Evolutionary conservation across 805 yeast species (phyloP), one percentile per base, ranked within the genome.

Genomic region (Maudiozyma turicensis): DNA sequence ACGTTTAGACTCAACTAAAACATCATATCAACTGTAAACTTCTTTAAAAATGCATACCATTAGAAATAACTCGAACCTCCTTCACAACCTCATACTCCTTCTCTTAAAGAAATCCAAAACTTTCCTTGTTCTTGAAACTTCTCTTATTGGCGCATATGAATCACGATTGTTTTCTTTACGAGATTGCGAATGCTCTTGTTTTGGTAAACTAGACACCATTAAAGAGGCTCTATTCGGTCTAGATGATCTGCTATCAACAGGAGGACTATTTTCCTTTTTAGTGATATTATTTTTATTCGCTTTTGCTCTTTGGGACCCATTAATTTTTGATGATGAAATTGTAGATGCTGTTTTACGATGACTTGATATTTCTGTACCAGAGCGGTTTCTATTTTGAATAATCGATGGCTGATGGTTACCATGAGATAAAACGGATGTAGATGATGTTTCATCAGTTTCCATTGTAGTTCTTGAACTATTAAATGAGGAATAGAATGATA

Each of bases 51-150:
- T 35, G 15, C 8, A 35, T 35, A 13, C 14, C 38, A 8, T 6
- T 35, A 11, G 6, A 35, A 8, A 8, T 35, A 35, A 2, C 1
- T 11, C 6, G 6, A 5, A 35, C 15, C 7, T 6, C 11, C 9
- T 11, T 53, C 41, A 59, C 14, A 58, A 33, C 52, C 67, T 62
- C 71, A 70, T 66, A 54, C 75, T 78, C 67, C 86, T 77, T 66
- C 90, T 75, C 61, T 82, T 82, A 71, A 84, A 83, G 63, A 84
- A 84, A 63, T 83, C 90, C 75, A 84, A 78, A 8, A 84, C 89
- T 58, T 80, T 80, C 60, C 81, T 79, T 5, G 93, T 88, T 2
- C 93, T 83, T 44, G 89, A 81, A 30, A 43, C 28, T 34, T 43
- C 50, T 31, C 37, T 47, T 6, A 33, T 34, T 28, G 42, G 35